phyloP scores from a whole-genome alignment of 148 eudicot species.

The Silene conica region DNA sequence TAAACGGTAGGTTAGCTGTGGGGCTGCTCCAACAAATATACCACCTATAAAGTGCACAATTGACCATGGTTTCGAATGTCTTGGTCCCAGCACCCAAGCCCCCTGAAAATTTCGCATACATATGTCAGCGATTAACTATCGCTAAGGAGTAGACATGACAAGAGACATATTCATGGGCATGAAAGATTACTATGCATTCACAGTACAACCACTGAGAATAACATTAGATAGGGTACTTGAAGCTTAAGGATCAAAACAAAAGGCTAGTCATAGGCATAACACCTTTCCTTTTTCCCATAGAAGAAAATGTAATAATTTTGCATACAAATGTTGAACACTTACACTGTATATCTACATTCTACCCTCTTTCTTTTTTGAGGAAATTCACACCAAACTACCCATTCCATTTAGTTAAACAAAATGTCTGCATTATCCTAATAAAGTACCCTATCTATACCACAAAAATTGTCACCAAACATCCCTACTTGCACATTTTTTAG shows the following conservation, averaged over 20 bases:
- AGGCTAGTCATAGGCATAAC: background rate
- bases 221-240: background rate
- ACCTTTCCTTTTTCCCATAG: background rate
- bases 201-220: background rate
- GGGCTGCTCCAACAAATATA: conserved; percentile 97
- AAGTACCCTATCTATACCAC: background rate
- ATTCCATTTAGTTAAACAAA: background rate
- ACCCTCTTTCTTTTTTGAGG: background rate
- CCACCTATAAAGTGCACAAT: conserved; percentile 92
- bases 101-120: conserved; percentile 45
- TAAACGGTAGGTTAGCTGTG: conserved; percentile 87
- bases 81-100: conserved; percentile 91
- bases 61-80: conserved; percentile 41
- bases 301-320: background rate
- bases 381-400: background rate
- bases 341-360: background rate
- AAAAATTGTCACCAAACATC: background rate
- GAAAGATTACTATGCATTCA: background rate
- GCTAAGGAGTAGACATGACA: conserved; percentile 2
- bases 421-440: background rate
- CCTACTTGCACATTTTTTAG: background rate
- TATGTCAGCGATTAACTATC: background rate
- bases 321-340: background rate
- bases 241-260: background rate
- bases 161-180: conserved; percentile 2